Evolutionary conservation across 805 yeast species (phyloP), one percentile per base, ranked within the genome.

Genomic region (Schwanniomyces vanrijiae): DNA sequence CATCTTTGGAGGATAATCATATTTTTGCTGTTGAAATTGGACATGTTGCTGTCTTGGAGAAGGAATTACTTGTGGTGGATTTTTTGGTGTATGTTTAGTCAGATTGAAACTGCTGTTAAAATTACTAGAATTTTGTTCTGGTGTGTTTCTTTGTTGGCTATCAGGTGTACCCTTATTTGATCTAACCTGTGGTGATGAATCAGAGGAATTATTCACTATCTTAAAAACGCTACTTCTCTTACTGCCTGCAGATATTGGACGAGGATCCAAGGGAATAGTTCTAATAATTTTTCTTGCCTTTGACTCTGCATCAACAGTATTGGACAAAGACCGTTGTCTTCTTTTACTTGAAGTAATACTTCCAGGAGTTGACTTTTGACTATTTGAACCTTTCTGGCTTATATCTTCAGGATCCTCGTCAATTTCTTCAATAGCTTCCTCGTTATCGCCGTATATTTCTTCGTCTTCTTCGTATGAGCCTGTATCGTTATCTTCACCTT

Each of bases 221-320:
- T 68, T 71, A 57, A 71, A 69, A 9, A 70, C 65, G 18, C 64
- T 56, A 49, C 74, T 66, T 49, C 75, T 55, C 49, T 66, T 68
- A 13, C 58, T 59, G 18, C 62, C 47, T 0, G 66, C 71, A 2
- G 81, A 65, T 25, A 88, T 88, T 4, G 96, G 96, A 45, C 80
- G 84, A 0, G 96, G 96, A 61, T 88, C 96, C 52, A 88, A 68
- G 2, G 96, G 96, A 54, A 88, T 84, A 0, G 91, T 88, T 41
- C 82, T 77, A 40, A 88, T 88, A 51, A 88, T 84, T 59, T 78
- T 81, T 52, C 94, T 73, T 0, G 92, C 94, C 40, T 84, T 80
- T 21, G 81, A 76, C 58, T 84, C 92, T 1, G 89, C 88, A 59
- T 85, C 78, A 34, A 75, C 68, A 4, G 81, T 75, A 44, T 71